Evolutionary conservation across 2,329 filamentous ascomycete genomes (phyloP), one percentile per base, ranked within the genome.

Genomic region (Colletotrichum lupini): DNA sequence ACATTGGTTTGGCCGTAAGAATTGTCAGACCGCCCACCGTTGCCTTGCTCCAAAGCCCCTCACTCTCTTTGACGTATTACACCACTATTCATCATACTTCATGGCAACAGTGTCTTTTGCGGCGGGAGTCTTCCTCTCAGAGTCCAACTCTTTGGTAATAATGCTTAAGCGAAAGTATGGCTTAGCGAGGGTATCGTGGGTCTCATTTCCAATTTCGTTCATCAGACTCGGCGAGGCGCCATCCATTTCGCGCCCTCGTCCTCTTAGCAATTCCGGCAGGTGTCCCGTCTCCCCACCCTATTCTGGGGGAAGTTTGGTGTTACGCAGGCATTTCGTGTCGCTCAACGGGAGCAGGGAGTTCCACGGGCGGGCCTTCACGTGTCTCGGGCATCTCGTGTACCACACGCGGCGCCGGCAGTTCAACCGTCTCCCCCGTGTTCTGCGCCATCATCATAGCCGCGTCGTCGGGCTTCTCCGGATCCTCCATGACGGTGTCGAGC

Each of bases 161-260:
- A 61, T 71, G 60, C 71, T 64, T 37, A 65, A 61, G 49, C 60
- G 42, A 60, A 32, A 19, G 53, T 56, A 26, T 5, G 60, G 67
- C 67, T 60, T 57, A 71, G 71, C 71, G 71, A 73, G 71, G 71
- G 71, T 73, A 73, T 73, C 71, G 67, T 73, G 61, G 35, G 58
- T 53, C 42, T 70, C 24, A 49, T 73, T 73, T 70, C 59, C 67
- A 70, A 26, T 62, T 53, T 67, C 71, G 60, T 59, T 67, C 67
- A 56, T 73, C 56, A 57, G 26, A 26, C 55, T 55, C 30, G 30
- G 11, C 19, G 3, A 22, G 32, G 52, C 60, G 32, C 37, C 32
- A 11, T 49, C 24, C 28, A n/a, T 19, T 46, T 9, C 26, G 28
- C n/a, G 46, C 22, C 42, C 8, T 49, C n/a, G 30, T 46, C 42